Evolutionary conservation across 768 basidiomycete genomes (phyloP), one percentile per base, ranked within the genome.

Genomic region (Termitomyces sp.): DNA sequence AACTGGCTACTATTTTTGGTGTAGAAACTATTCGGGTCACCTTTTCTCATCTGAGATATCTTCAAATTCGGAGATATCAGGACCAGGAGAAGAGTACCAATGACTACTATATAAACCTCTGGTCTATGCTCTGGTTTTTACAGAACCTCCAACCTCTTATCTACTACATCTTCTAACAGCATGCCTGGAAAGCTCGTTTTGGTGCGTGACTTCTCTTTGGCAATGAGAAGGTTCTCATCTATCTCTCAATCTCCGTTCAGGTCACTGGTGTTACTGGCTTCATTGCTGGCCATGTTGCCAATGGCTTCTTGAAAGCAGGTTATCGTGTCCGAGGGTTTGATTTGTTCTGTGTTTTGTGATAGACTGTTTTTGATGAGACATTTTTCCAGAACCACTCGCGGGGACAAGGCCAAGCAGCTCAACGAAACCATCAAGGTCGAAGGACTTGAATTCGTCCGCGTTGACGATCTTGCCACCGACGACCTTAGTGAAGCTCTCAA

Each of bases 231-330:
- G 20, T 30, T 33, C 16, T 56, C 35, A 47, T 44, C 9, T n/a
- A 23, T n/a, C 43, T 20, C 12, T 33, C 12, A n/a, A 58, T 30
- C 32, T 32, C 33, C 33, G 30, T 49, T 32, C 46, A 78, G 77
- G 74, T 78, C 38, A 78, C 77, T 60, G 77, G 77, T 41, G 64
- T 71, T 18, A 71, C 73, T 52, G 77, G 77, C 40, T 78, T 75
- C 65, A 68, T 78, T 38, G 77, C 72, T 56, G 70, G 75, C 9
- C 75, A 78, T 50, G 70, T 77, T 8, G 74, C 71, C 47, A 63
- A 71, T 35, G 61, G 68, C 35, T 64, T 75, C 30, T 57, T 78
- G 20, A 66, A 68, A 33, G 69, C 61, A 26, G 77, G 77, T 14
- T 77, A 75, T 61, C 67, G 70, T n/a, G 77, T 79, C 33, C 70